Conservation (phyloP, 768 basidiomycete genomes). For the Imleria badia region DNA sequence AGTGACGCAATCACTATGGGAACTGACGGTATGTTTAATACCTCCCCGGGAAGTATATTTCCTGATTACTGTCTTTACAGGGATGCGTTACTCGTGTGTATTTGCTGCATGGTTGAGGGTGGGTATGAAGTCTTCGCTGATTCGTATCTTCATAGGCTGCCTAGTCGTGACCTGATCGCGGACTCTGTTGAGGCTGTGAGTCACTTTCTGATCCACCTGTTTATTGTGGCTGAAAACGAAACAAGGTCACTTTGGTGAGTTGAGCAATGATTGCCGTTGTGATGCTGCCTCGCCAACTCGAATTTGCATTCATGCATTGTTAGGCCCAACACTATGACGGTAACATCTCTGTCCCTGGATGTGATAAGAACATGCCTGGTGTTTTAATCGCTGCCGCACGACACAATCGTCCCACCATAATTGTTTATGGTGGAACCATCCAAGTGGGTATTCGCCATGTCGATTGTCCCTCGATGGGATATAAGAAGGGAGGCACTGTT, state of each 20-base stretch:
- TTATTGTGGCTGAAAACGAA: constrained; percentile 7
- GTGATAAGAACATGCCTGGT: constrained; percentile 93
- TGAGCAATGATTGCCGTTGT: neutral
- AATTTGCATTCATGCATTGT: neutral
- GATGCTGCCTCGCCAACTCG: neutral
- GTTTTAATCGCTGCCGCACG: constrained; percentile 83
- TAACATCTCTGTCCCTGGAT: constrained; percentile 84
- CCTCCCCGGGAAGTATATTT: neutral
- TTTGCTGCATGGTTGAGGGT: neutral
- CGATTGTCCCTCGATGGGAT: constrained; percentile 79
- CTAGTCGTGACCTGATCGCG: constrained; percentile 86
- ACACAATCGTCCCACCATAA: constrained; percentile 85
- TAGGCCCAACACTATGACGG: constrained; percentile 89
- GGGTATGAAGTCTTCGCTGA: neutral
- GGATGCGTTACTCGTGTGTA: constrained; percentile 85
- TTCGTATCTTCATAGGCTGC: constrained; percentile 49
- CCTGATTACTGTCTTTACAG: constrained; percentile 35
- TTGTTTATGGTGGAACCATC: constrained; percentile 86
- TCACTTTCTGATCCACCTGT: neutral
- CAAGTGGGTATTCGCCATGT: constrained; percentile 71
- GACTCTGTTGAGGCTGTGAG: constrained; percentile 83
- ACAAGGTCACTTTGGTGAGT: constrained; percentile 56
- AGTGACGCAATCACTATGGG: constrained; percentile 92
- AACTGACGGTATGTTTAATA: constrained; percentile 62
- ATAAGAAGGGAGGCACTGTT: constrained; percentile 75